phyloP scores from a whole-genome alignment of 1,139 yeast genomes.

The Pichia norvegensis region DNA sequence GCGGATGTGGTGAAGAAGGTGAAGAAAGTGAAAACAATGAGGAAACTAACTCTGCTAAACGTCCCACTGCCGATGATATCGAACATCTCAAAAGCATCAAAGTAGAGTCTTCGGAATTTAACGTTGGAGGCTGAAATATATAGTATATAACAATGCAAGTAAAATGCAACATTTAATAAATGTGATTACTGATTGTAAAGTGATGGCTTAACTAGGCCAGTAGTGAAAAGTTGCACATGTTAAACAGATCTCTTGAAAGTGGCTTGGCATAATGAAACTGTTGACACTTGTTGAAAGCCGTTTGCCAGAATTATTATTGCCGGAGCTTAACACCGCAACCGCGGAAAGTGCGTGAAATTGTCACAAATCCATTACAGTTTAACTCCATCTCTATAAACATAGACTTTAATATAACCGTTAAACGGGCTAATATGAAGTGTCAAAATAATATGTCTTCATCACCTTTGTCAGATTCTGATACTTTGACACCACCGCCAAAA shows the following conservation, averaged over 20 bases:
- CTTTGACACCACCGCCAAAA: slow-evolving; percentile 26
- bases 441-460: neutral
- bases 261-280: too few relatives aligned
- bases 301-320: neutral
- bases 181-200: too few relatives aligned
- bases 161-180: too few relatives aligned
- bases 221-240: too few relatives aligned
- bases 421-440: too few relatives aligned
- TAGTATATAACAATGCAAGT: too few relatives aligned
- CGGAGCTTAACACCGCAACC: neutral
- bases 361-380: neutral
- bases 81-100: slow-evolving; percentile 38
- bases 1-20: slow-evolving; percentile 84
- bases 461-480: neutral
- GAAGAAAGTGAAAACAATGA: slow-evolving; percentile 29
- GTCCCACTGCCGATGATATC: slow-evolving; percentile 25
- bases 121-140: neutral
- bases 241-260: too few relatives aligned
- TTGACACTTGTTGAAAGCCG: too few relatives aligned
- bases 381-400: too few relatives aligned
- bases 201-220: too few relatives aligned
- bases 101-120: slow-evolving; percentile 31
- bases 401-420: too few relatives aligned
- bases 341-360: neutral
- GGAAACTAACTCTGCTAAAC: slow-evolving; percentile 12